Evolutionary conservation across 306 rosid species (phyloP).

Genomic region (Phaseolus lunatus): DNA sequence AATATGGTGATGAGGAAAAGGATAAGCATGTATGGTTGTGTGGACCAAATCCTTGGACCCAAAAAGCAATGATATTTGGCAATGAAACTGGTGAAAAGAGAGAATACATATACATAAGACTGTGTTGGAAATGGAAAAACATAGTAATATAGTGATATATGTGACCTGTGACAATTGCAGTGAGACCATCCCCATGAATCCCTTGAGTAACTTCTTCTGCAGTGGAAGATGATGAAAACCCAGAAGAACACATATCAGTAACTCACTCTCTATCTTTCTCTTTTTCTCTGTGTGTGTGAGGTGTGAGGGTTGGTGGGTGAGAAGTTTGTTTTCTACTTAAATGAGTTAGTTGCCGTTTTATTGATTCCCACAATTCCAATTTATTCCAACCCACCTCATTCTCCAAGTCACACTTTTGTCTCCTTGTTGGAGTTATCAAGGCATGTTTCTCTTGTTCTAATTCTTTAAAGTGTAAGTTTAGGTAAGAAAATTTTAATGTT

Average conservation of each 20-base stretch:
- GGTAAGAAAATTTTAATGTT: too few relatives aligned
- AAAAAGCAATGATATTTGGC: background rate
- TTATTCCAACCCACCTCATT: background rate
- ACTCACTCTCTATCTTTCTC: constrained; percentile 7
- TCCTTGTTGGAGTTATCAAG: background rate
- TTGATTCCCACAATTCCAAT: background rate
- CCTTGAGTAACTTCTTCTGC: constrained; percentile 82
- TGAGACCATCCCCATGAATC: constrained; percentile 72
- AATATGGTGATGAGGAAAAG: background rate
- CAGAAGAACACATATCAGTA: constrained; percentile 70
- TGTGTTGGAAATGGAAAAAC: background rate
- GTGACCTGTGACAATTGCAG: constrained; percentile 86
- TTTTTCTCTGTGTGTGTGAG: background rate
- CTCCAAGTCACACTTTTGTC: background rate
- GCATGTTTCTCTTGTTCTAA: too few relatives aligned
- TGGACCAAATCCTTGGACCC: background rate
- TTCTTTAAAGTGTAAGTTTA: too few relatives aligned
- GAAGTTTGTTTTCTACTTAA: background rate
- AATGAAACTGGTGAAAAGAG: too few relatives aligned
- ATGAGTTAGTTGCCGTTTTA: background rate
- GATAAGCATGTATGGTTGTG: background rate
- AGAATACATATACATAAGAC: background rate
- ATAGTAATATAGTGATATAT: too few relatives aligned
- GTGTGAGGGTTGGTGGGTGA: background rate
- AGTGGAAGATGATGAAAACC: constrained; percentile 75